Base-by-base conservation (phyloP, 2,329 filamentous ascomycete genomes). In the Penicillium sp. region DNA sequence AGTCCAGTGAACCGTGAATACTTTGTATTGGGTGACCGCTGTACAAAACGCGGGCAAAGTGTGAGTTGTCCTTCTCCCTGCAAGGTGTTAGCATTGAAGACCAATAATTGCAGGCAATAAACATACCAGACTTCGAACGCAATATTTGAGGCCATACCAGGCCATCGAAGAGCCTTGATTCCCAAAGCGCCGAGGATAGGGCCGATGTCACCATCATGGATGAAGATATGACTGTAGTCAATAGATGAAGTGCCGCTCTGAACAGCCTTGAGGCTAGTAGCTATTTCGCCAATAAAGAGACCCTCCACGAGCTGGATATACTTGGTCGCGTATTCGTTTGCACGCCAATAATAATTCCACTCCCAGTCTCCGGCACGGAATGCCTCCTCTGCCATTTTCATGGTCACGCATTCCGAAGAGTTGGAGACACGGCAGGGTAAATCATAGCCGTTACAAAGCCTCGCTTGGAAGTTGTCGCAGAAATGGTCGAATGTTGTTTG, bases 301-400 rank as follows among this genome's bases (percentile, higher is more conserved):
- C 73, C 73, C 49, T 75, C 68, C 1, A 72, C 67, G 2, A 70
- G 54, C 49, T 71, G 70, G 31, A 75, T 75, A 37, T 75, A 75
- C 42, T 64, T 63, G n/a, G 59, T 63, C 3, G 63, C 71, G 36
- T 74, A 64, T 0, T 65, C 60, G 36, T 70, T 75, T 3, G 58
- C 56, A 7, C 72, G 68, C 71, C 71, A 75, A 59, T 70, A 74
- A 58, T 75, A 75, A 43, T 75, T 75, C 69, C 71, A 75, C 48
- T 74, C 71, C 73, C 73, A 75, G 44, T 75, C 73, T 5, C 73
- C 73, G 1, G 71, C 72, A 26, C 73, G 71, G 58, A 75, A 75
- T 8, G 72, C 71, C 47, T 73, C 67, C 1, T 74, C 51, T 1
- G 69, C 72, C 55, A 73, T 69, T 0, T 61, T 51, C 28, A 37